Conservation (phyloP, 2,329 filamentous ascomycete species). For the Metarhizium guizhouense region DNA sequence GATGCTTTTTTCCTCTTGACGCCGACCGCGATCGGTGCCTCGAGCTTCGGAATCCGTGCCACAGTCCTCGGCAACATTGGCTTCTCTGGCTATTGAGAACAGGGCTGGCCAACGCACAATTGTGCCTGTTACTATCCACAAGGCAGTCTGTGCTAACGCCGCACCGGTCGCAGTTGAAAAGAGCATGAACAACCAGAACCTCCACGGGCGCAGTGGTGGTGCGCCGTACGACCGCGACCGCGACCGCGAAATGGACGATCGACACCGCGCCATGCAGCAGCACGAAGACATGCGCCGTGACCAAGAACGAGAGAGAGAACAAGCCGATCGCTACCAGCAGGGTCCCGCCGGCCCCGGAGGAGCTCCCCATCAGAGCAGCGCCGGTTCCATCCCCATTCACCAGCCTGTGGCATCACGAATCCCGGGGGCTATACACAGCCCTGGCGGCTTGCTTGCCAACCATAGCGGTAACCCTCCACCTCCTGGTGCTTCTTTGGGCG, state of each 20-base stretch:
- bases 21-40: slow-evolving; percentile 3
- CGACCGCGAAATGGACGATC: slow-evolving; percentile 40
- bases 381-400: slow-evolving; percentile 83
- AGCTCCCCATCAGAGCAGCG: slow-evolving; percentile 66
- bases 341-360: slow-evolving; percentile 1
- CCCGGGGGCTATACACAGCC: slow-evolving; percentile 77
- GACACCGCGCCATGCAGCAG: slow-evolving; percentile 36
- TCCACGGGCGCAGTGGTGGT: slow-evolving; percentile 30
- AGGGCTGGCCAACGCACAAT: neutral
- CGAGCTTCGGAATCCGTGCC: slow-evolving; percentile 1
- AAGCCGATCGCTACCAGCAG: slow-evolving; percentile 58
- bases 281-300: slow-evolving; percentile 40
- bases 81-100: neutral
- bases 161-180: slow-evolving; percentile 7
- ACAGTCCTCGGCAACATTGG: neutral
- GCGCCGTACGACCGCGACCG: slow-evolving; percentile 34
- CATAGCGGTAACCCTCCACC: slow-evolving; percentile 47
- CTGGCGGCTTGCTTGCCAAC: slow-evolving; percentile 75
- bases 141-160: slow-evolving; percentile 1
- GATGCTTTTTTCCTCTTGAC: slow-evolving; percentile 13
- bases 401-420: slow-evolving; percentile 84
- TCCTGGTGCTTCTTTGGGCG: slow-evolving; percentile 43
- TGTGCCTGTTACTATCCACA: neutral
- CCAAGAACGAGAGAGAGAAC: slow-evolving; percentile 37
- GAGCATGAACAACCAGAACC: slow-evolving; percentile 38